These are phyloP conservation scores for Leptomonas pyrrhocoris DNA, from an alignment of 208 protist genomes.

Conservation along the genomic window DNA sequence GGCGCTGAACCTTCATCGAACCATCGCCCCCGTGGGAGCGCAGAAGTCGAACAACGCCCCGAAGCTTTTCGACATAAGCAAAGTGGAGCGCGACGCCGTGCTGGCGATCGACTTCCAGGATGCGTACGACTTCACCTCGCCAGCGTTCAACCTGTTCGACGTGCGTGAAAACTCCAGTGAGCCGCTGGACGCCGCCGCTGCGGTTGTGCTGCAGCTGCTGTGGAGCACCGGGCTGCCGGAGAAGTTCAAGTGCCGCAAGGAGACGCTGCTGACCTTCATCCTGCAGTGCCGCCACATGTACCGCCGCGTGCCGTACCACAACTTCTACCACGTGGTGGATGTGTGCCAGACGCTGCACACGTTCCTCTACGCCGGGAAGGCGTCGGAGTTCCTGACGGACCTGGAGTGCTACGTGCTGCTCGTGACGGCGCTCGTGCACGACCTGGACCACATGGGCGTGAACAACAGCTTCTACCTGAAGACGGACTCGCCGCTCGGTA, in stretches of 20 bases:
- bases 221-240: slow-evolving; percentile 62
- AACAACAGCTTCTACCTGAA: slow-evolving; percentile 93
- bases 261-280: slow-evolving; percentile 82
- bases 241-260: slow-evolving; percentile 75
- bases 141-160: slow-evolving; percentile 72
- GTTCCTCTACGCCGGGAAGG: slow-evolving; percentile 58
- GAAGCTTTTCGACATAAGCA: slow-evolving; percentile 40
- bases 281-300: slow-evolving; percentile 83
- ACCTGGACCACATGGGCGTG: slow-evolving; percentile 90
- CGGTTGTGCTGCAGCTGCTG: slow-evolving; percentile 56
- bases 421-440: slow-evolving; percentile 78
- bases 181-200: slow-evolving; percentile 59
- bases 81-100: slow-evolving; percentile 47
- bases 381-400: slow-evolving; percentile 61
- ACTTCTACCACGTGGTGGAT: slow-evolving; percentile 89
- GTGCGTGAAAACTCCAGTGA: slow-evolving; percentile 49
- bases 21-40: slow-evolving; percentile 1
- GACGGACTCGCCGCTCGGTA: slow-evolving; percentile 85
- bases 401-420: slow-evolving; percentile 85
- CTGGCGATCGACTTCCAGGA: slow-evolving; percentile 35
- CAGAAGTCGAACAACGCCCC: slow-evolving; percentile 4
- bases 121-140: slow-evolving; percentile 60
- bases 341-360: slow-evolving; percentile 83
- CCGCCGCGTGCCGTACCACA: slow-evolving; percentile 86
- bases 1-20: slow-evolving; percentile 58